A percentile compares a stretch with the other conserved stretches of the same genome.
Conservation (phyloP, 2,329 filamentous ascomycete species). For the Xylariaceae sp. region DNA sequence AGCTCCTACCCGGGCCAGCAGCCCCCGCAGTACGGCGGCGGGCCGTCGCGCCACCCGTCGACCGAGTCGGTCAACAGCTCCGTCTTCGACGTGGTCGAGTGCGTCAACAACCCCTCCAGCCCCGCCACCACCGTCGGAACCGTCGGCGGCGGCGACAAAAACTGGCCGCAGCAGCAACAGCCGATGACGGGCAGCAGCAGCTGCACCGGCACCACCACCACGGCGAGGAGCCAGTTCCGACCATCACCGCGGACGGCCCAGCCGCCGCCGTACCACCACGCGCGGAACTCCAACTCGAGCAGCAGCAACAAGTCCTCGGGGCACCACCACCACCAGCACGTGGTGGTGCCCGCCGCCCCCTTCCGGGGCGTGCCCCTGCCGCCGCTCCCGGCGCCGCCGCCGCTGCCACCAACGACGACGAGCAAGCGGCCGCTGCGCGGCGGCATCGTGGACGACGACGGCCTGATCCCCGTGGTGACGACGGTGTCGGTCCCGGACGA, state of each 20-base stretch:
- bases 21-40: constrained; percentile 11
- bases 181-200: constrained; percentile 7
- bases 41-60: constrained; percentile 22
- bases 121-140: too few species aligned
- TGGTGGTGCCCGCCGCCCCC: too few species aligned
- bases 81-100: constrained; percentile 25
- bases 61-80: constrained; percentile 30
- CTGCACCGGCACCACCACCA: constrained; percentile 9
- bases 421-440: too few species aligned
- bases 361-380: constrained; percentile 6
- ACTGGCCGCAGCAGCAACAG: too few species aligned
- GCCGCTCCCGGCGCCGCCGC: too few species aligned
- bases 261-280: neutral
- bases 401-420: too few species aligned
- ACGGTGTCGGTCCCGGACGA: too few species aligned
- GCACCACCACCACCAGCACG: too few species aligned
- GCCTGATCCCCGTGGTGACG: constrained; percentile 29
- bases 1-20: constrained; percentile 15
- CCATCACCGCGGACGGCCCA: constrained; percentile 9
- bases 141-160: too few species aligned
- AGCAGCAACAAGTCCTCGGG: too few species aligned
- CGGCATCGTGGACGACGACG: constrained; percentile 23
- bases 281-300: too few species aligned
- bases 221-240: constrained; percentile 13
- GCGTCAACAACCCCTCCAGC: constrained; percentile 13